Base-by-base conservation (phyloP, 495 filamentous ascomycete genomes). In the Platismatia glauca region DNA sequence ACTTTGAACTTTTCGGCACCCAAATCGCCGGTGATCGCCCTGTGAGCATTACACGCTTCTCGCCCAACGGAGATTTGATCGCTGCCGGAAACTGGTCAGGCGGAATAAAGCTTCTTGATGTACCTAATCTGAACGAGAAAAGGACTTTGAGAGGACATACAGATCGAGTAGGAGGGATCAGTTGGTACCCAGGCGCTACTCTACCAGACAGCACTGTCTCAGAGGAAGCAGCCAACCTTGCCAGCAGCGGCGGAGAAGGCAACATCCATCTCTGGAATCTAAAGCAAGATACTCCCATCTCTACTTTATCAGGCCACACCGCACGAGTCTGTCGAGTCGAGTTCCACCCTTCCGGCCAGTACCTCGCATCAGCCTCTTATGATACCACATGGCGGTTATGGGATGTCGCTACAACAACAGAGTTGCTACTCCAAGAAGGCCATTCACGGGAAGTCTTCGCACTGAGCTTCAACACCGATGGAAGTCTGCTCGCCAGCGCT, bases 351-450 rank as follows among this genome's bases (percentile, higher is more conserved):
- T 95, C 89, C 5, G 93, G 94, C 22, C 80, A 81, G 60, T 97
- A 93, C 69, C 81, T 97, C 29, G 94, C 94, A 2, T 96, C 91
- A 1, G 94, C 94, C 1, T 96, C 91, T 2, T 93, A 90, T 68
- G 94, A 99, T 71, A 97, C 92, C 5, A 96, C 93, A 0, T 99
- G 94, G 94, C 84, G 94, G 31, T 74, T 99, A 61, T 99, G 95
- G 95, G 95, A 99, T 70, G 82, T 97, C 0, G 84, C 89, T 59
- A 93, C 86, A 2, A 87, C 82, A 0, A 86, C 86, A 4, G 92
- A 97, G 67, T 77, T 98, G 6, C 79, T 93, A 0, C 76, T 96
- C 5, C 95, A 97, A 76, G 94, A 99, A 77, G 94, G 95, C 6
- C 94, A 99, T 72, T 91, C 89, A 9, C 82, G 89, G 39, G 95